A percentile compares a stretch with the other conserved stretches of the same genome.
Evolutionary conservation across 345 rosid species (phyloP).

Genomic region (Cochlearia excelsa): DNA sequence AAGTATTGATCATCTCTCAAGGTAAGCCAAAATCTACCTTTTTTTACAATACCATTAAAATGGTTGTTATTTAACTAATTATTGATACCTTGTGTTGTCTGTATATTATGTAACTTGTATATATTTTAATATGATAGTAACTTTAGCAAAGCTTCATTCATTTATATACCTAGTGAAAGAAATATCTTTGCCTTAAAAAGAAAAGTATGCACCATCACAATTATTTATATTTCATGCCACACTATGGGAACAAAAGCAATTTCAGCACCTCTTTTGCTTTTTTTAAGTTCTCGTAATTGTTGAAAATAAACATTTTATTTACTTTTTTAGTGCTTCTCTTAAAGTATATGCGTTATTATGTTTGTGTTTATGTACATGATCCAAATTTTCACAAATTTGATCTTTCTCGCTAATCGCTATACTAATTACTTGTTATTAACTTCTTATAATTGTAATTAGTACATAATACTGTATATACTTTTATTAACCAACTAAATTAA

Average conservation of each 20-base stretch:
- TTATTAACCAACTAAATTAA: too few species aligned
- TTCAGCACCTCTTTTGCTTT: slow-evolving; percentile 19
- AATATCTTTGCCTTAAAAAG: too few species aligned
- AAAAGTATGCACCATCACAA: too few species aligned
- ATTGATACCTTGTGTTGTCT: background rate
- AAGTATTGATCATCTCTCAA: slow-evolving; percentile 28
- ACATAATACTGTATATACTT: too few species aligned
- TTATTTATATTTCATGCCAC: slow-evolving; percentile 24
- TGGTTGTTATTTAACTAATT: slow-evolving; percentile 1
- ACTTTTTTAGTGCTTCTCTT: background rate
- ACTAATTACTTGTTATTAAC: too few species aligned
- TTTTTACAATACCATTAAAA: background rate
- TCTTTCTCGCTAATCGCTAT: background rate
- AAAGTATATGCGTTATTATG: background rate
- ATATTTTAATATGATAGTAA: too few species aligned
- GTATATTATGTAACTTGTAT: too few species aligned
- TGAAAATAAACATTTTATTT: background rate
- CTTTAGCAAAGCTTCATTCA: background rate
- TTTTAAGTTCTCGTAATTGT: slow-evolving; percentile 17
- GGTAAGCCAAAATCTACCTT: slow-evolving; percentile 12
- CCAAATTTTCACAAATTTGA: background rate
- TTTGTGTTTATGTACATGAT: background rate
- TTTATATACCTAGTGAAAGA: background rate
- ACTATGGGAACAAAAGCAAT: slow-evolving; percentile 38
- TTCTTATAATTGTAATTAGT: too few species aligned